Conservation (phyloP, 2,329 filamentous ascomycete genomes). For the Chaetomium globosum region DNA sequence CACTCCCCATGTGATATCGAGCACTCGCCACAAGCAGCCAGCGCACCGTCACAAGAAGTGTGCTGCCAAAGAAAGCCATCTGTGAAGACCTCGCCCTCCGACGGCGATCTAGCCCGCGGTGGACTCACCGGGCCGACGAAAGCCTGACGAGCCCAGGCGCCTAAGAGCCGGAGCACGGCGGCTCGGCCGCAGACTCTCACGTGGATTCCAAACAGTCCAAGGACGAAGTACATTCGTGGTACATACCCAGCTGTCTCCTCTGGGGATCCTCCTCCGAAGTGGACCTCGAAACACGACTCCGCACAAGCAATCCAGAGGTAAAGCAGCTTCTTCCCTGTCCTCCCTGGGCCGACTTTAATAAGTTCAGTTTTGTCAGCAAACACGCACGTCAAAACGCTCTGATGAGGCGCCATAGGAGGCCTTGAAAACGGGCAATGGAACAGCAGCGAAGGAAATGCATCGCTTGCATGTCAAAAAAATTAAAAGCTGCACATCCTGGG, state of each 20-base stretch:
- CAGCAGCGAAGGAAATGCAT: background rate
- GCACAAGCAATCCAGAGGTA: slow-evolving; percentile 19
- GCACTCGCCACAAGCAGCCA: slow-evolving; percentile 17
- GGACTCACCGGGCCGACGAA: slow-evolving; percentile 5
- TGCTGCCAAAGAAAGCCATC: background rate
- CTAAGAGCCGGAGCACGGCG: slow-evolving; percentile 10
- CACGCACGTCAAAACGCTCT: slow-evolving; percentile 10
- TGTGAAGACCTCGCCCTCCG: background rate
- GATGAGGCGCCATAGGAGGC: slow-evolving; percentile 7
- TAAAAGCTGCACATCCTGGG: slow-evolving; percentile 1
- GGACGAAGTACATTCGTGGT: slow-evolving; percentile 23
- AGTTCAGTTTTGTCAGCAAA: background rate
- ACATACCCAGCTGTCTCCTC: slow-evolving; percentile 14
- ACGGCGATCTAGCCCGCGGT: background rate
- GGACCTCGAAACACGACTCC: slow-evolving; percentile 25
- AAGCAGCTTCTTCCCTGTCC: slow-evolving; percentile 22
- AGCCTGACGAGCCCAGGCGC: background rate
- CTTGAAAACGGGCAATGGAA: background rate
- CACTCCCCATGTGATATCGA: slow-evolving; percentile 33
- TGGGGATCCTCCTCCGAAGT: slow-evolving; percentile 16
- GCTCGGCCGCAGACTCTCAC: slow-evolving; percentile 9
- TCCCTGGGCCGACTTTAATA: background rate
- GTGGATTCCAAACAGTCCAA: slow-evolving; percentile 9
- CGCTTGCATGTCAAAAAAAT: slow-evolving; percentile 7
- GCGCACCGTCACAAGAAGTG: background rate